Percentiles rank a stretch among this genome's conserved stretches.
Evolutionary conservation across 2,329 filamentous ascomycete species (phyloP).

Genomic region (Trichoderma sp.): DNA sequence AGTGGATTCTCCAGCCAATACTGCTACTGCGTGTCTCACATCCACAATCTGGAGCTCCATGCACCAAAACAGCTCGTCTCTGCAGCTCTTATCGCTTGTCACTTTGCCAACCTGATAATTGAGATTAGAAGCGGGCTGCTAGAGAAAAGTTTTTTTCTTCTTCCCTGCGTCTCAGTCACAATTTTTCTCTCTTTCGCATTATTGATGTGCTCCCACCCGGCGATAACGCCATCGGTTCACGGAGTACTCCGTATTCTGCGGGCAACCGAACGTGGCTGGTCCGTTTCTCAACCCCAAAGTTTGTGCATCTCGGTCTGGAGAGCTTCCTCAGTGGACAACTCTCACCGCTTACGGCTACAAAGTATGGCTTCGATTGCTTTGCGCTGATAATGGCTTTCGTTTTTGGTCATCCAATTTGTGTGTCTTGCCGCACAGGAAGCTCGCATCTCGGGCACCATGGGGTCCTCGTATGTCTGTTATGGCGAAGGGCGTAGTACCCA

Average conservation of each 20-base stretch:
- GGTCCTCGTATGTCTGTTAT: not conserved
- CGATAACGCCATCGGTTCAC: conserved; percentile 17
- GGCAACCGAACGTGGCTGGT: not conserved
- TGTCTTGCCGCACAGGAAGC: not conserved
- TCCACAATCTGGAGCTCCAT: not conserved
- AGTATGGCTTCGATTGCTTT: not conserved
- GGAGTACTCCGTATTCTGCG: not conserved
- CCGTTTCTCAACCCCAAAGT: not conserved
- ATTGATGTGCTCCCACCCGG: not conserved
- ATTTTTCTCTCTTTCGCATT: not conserved
- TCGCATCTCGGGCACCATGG: not conserved
- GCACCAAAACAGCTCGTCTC: not conserved
- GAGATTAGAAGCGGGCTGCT: not conserved
- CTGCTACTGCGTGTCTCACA: not conserved
- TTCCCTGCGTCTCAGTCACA: not conserved
- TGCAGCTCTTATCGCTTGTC: conserved; percentile 14
- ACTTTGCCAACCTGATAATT: not conserved
- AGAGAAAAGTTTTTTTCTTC: not conserved
- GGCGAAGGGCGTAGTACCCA: not conserved
- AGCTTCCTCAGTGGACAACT: not conserved
- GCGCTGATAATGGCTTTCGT: not conserved
- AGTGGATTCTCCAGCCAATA: not conserved
- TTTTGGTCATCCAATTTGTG: not conserved
- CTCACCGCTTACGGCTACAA: not conserved
- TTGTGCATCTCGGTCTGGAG: not conserved